Conservation (phyloP, 208 protist species). For the Phytomonas francai region DNA sequence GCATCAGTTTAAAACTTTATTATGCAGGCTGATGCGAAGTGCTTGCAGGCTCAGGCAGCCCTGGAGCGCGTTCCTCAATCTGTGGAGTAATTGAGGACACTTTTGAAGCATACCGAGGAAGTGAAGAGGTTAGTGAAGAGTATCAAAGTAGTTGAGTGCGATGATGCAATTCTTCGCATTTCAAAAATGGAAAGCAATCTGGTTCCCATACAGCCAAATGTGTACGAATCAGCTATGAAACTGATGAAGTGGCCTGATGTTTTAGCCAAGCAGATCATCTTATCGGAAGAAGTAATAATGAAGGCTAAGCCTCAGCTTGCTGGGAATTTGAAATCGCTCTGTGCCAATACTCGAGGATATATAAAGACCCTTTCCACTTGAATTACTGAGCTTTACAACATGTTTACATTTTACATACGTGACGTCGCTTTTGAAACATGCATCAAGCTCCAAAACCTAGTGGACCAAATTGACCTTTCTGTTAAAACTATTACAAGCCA, state of each 20-base stretch:
- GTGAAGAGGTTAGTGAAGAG: conserved; percentile 32
- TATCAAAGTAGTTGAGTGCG: conserved; percentile 34
- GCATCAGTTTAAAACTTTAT: conserved; percentile 25
- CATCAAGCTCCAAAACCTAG: conserved; percentile 57
- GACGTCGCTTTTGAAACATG: conserved; percentile 86
- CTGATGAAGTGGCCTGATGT: conserved; percentile 56
- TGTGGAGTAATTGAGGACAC: conserved; percentile 68
- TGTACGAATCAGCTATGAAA: conserved; percentile 46
- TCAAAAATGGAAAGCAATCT: conserved; percentile 56
- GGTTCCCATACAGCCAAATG: conserved; percentile 42
- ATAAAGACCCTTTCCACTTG: conserved; percentile 61
- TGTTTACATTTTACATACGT: conserved; percentile 80
- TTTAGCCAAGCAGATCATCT: conserved; percentile 21
- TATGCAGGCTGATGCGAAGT: conserved; percentile 28
- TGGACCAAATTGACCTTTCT: conserved; percentile 32
- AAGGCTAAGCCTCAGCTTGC: conserved; percentile 44
- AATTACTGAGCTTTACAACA: conserved; percentile 70
- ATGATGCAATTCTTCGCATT: conserved; percentile 39
- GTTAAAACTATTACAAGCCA: conserved; percentile 57
- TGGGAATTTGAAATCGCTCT: conserved; percentile 41
- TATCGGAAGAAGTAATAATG: conserved; percentile 23
- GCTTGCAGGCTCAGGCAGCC: conserved; percentile 19
- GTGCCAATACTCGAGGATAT: conserved; percentile 32
- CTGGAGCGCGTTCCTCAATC: conserved; percentile 40
- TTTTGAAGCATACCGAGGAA: conserved; percentile 25